Base-by-base conservation (phyloP, 2,329 filamentous ascomycete genomes). In the Cytospora schulzeri region DNA sequence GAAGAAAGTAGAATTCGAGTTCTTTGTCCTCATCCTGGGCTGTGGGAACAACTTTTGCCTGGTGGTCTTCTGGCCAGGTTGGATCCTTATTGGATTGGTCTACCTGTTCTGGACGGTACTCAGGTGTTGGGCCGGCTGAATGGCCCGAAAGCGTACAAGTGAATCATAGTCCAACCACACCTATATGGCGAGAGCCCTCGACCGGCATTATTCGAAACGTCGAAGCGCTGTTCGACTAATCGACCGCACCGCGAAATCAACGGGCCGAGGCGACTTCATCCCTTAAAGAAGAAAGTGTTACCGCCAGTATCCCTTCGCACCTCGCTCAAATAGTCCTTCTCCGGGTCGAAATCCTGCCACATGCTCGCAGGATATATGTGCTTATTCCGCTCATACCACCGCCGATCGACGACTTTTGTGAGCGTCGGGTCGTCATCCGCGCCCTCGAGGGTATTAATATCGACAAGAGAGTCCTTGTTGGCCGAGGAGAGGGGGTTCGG, bases 331-430 rank as follows among this genome's bases (percentile, higher is more conserved):
- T 96, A 96, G 71, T 97, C 91, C 76, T 91, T 91, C 67, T 92
- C 91, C 0, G 93, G 90, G 69, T 97, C 93, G 75, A 96, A 99
- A 68, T 96, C 91, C 71, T 93, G 92, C 95, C 95, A 99, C 55
- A 94, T 85, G 74, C 92, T 98, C 24, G 94, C 94, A 0, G 95
- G 95, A 75, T 94, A 99, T 64, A 99, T 98, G 76, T 99, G 95
- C 78, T 98, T 99, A 76, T 98, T 97, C 73, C 89, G 87, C 80
- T 97, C 93, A 75, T 97, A 99, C 95, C 95, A 99, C 66, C 95
- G 83, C 66, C 95, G 85, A 79, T 99, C 94, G 4, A 99, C 94
- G 4, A 99, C 93, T 75, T 97, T 98, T 3, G 94, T 98, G 67
- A 91, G 78, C 3, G 85, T 85, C 0, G 93, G 88, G 70, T 98